Conservation (phyloP, 1,284 basidiomycete species). For the Leccinum solheimii region DNA sequence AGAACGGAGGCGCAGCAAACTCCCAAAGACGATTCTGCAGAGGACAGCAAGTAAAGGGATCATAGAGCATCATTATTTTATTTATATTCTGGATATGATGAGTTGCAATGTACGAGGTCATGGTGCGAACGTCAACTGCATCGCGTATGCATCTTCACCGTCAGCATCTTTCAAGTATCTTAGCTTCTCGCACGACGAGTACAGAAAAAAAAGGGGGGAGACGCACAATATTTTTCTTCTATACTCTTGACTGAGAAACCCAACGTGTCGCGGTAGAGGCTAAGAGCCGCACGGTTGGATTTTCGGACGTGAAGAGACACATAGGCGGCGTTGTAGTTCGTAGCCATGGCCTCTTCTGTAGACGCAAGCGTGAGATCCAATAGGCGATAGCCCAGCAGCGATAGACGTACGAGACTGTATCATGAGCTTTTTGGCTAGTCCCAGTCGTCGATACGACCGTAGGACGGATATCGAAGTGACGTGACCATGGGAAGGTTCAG, state of each 20-base stretch:
- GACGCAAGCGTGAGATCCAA: conserved; percentile 9
- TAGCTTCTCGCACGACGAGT: conserved; percentile 8
- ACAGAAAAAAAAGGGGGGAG: neutral
- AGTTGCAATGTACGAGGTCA: conserved; percentile 14
- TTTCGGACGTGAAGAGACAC: conserved; percentile 92
- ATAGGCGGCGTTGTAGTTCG: conserved; percentile 80
- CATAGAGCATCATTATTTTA: conserved; percentile 7
- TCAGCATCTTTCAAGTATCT: conserved; percentile 68
- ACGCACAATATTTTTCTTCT: conserved; percentile 87
- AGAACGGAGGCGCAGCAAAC: neutral
- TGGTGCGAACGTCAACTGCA: conserved; percentile 66
- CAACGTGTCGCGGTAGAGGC: conserved; percentile 85
- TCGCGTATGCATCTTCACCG: conserved; percentile 90
- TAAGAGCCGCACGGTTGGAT: conserved; percentile 88
- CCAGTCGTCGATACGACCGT: conserved; percentile 84
- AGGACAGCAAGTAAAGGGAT: conserved; percentile 2
- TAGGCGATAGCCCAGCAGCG: neutral
- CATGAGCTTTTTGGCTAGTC: conserved; percentile 93
- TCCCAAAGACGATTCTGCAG: neutral
- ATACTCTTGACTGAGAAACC: conserved; percentile 86
- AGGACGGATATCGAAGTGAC: conserved; percentile 97
- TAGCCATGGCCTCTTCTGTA: conserved; percentile 88
- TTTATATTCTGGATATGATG: conserved; percentile 7
- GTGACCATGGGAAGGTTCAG: conserved; percentile 78
- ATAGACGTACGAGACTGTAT: conserved; percentile 77